Conservation (phyloP, 2,329 filamentous ascomycete species). For the Calonectria fujianensis region DNA sequence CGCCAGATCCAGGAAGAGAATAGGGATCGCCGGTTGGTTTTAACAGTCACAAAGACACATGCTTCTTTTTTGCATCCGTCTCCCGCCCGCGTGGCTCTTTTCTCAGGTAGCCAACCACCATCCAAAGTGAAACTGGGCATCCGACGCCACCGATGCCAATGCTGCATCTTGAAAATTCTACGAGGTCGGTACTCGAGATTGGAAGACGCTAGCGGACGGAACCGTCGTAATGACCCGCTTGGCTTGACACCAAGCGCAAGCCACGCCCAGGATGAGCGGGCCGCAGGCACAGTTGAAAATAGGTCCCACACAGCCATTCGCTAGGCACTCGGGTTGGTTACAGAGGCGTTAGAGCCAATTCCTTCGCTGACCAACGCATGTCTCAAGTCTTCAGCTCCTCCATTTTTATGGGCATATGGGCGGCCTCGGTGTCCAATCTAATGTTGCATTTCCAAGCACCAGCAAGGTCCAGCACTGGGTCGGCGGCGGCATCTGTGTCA, state of each 20-base stretch:
- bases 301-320: background rate
- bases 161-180: constrained; percentile 21
- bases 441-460: background rate
- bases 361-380: constrained; percentile 10
- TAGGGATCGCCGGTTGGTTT: constrained; percentile 8
- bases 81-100: constrained; percentile 20
- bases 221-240: constrained; percentile 17
- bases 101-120: constrained; percentile 20
- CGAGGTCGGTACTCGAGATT: constrained; percentile 6
- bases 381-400: constrained; percentile 30
- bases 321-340: background rate
- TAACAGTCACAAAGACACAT: constrained; percentile 6
- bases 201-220: constrained; percentile 6
- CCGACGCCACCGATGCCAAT: constrained; percentile 23
- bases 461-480: background rate
- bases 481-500: background rate
- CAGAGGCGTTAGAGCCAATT: constrained; percentile 25
- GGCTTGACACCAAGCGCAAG: background rate
- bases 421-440: constrained; percentile 18
- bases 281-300: background rate
- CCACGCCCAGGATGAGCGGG: constrained; percentile 11
- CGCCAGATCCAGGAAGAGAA: background rate
- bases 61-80: constrained; percentile 6
- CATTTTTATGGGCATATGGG: background rate
- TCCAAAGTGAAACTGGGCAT: background rate